Evolutionary conservation across 495 filamentous ascomycete genomes (phyloP), one percentile per base, ranked within the genome.

Genomic region (Cladorrhinum samala): DNA sequence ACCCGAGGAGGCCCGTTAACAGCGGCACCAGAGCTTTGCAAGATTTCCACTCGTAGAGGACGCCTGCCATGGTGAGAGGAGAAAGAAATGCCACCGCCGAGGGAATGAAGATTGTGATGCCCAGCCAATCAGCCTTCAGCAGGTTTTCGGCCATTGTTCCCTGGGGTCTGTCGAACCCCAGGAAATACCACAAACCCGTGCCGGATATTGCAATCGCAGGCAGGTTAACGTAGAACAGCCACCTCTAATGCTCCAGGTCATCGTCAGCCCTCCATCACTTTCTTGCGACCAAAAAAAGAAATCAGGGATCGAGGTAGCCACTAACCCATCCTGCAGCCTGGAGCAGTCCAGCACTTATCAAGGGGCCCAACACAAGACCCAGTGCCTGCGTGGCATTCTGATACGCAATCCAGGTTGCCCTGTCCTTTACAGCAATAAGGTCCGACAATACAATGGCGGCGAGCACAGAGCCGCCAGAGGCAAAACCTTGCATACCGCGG

Each of bases 381-480:
- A 59, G 16, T 2, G 60, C 54, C 23, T 59, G 62, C 24, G 73
- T 41, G 33, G 69, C 45, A 38, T 71, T 69, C 59, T 73, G 68
- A 43, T 65, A 50, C 18, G 57, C 44, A 18, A 63, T 17, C 60
- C 60, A 78, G 38, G 72, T 71, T 5, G 75, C 78, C 50, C 80
- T 66, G 50, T 75, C 66, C 0, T 73, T 49, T 13, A 83, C 63
- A 9, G 77, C 76, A 37, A 82, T 77, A 3, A 86, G 63, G 53
- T 88, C 84, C 1, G 83, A 80, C 53, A 91, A 71, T 0, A 88
- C 61, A 25, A 89, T 78, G 52, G 84, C 79, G 1, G 79, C 83
- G 17, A 88, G 64, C 4, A 73, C 74, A 33, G 82, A 75, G 1
- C 85, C 86, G 13, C 86, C 85, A 11, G 82, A 83, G 9, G 85